phyloP scores from a whole-genome alignment of 768 basidiomycete genomes.

The Hortiboletus campestris region DNA sequence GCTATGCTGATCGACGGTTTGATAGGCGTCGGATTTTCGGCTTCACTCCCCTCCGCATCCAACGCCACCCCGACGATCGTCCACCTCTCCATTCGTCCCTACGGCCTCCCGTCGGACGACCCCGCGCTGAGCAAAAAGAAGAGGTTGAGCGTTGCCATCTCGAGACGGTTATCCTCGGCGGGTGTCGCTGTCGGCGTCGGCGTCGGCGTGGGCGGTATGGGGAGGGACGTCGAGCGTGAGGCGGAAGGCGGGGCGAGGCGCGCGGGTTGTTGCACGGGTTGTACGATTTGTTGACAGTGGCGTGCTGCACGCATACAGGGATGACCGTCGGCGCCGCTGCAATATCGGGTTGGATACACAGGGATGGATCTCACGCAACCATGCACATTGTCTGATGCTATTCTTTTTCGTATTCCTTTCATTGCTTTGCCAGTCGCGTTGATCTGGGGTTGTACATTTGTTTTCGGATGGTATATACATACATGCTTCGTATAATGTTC shows the following conservation, averaged over 20 bases:
- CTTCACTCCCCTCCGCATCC: conserved; percentile 30
- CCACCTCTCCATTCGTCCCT: conserved; percentile 70
- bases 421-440: neutral
- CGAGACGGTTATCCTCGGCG: conserved; percentile 21
- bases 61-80: conserved; percentile 56
- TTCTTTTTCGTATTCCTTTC: neutral
- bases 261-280: conserved; percentile 38
- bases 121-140: conserved; percentile 58
- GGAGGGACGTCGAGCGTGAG: neutral
- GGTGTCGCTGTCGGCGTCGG: conserved; percentile 1
- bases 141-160: conserved; percentile 28
- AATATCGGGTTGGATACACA: neutral
- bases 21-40: conserved; percentile 33
- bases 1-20: conserved; percentile 6
- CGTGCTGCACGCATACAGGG: neutral
- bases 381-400: neutral
- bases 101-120: conserved; percentile 48
- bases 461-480: conserved; percentile 12
- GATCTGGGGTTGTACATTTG: conserved; percentile 4
- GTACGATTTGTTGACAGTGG: conserved; percentile 36
- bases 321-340: neutral
- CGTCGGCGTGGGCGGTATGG: neutral
- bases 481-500: neutral
- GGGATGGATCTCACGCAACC: neutral
- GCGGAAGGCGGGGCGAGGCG: conserved; percentile 17